These are phyloP conservation scores for Oryza meridionalis DNA, from an alignment of 176 grass and related monocot species.

Conservation along the genomic window DNA sequence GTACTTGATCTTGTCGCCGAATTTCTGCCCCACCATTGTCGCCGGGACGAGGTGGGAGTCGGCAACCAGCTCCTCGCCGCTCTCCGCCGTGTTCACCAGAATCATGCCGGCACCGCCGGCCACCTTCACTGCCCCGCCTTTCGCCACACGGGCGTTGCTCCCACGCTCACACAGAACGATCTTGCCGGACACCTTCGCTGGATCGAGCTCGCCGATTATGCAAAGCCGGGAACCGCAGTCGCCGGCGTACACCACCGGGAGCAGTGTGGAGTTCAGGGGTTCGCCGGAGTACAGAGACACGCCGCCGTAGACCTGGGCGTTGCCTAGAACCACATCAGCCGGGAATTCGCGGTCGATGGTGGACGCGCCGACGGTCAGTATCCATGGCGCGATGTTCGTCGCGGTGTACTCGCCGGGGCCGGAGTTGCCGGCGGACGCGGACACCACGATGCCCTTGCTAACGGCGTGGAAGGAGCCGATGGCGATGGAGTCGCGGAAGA, in stretches of 20 bases:
- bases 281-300: slow-evolving; percentile 75
- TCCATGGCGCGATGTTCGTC: slow-evolving; percentile 81
- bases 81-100: slow-evolving; percentile 69
- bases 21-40: slow-evolving; percentile 73
- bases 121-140: slow-evolving; percentile 62
- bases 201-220: slow-evolving; percentile 38
- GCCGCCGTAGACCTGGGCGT: slow-evolving; percentile 54
- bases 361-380: slow-evolving; percentile 78
- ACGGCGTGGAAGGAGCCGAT: slow-evolving; percentile 75
- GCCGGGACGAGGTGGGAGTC: slow-evolving; percentile 87
- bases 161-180: slow-evolving; percentile 81
- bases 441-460: slow-evolving; percentile 70
- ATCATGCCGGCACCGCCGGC: slow-evolving; percentile 77
- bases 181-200: slow-evolving; percentile 65
- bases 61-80: slow-evolving; percentile 83
- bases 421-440: slow-evolving; percentile 77
- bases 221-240: slow-evolving; percentile 70
- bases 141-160: slow-evolving; percentile 64
- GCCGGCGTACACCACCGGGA: slow-evolving; percentile 60
- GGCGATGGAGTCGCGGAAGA: slow-evolving; percentile 65
- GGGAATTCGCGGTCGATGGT: slow-evolving; percentile 80
- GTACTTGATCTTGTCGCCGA: slow-evolving; percentile 65
- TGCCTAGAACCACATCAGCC: slow-evolving; percentile 63
- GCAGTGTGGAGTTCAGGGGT: slow-evolving; percentile 35
- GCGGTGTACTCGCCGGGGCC: slow-evolving; percentile 68